Evolutionary conservation across 306 rosid species (phyloP).

Genomic region (Potentilla sterilis): DNA sequence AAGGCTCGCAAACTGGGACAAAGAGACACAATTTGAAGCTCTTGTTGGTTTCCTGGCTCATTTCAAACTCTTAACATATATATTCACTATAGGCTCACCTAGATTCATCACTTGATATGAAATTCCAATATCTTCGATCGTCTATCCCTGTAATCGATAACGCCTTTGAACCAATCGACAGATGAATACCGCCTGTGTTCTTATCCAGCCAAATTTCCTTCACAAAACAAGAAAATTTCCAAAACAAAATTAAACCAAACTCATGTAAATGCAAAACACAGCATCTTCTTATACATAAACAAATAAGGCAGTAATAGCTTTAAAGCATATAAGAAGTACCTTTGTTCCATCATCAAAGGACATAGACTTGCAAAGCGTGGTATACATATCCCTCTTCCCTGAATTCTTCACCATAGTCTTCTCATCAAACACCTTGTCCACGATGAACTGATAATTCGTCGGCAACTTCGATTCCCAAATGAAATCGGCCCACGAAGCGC

Average conservation of each 20-base stretch:
- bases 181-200: slow-evolving; percentile 53
- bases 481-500: slow-evolving; percentile 82
- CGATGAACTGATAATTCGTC: slow-evolving; percentile 54
- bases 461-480: slow-evolving; percentile 89
- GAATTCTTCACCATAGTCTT: slow-evolving; percentile 18
- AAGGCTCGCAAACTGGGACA: not conserved
- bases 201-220: slow-evolving; percentile 84
- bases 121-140: slow-evolving; percentile 93
- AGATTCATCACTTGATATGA: slow-evolving; percentile 62
- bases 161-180: slow-evolving; percentile 67
- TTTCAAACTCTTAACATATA: slow-evolving; percentile 7
- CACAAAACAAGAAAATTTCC: slow-evolving; percentile 15
- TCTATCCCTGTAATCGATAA: slow-evolving; percentile 82
- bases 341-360: slow-evolving; percentile 61
- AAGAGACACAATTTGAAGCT: not conserved
- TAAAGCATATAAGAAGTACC: slow-evolving; percentile 36
- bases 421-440: slow-evolving; percentile 48
- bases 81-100: slow-evolving; percentile 52
- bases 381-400: slow-evolving; percentile 66
- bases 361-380: slow-evolving; percentile 60
- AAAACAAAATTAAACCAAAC: not conserved
- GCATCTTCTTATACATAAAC: slow-evolving; percentile 4
- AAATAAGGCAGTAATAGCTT: not conserved
- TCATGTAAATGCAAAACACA: not conserved
- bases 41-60: slow-evolving; percentile 4